These are phyloP conservation scores for Apiospora aurea DNA, from an alignment of 2,329 filamentous ascomycete genomes.

Conservation along the genomic window DNA sequence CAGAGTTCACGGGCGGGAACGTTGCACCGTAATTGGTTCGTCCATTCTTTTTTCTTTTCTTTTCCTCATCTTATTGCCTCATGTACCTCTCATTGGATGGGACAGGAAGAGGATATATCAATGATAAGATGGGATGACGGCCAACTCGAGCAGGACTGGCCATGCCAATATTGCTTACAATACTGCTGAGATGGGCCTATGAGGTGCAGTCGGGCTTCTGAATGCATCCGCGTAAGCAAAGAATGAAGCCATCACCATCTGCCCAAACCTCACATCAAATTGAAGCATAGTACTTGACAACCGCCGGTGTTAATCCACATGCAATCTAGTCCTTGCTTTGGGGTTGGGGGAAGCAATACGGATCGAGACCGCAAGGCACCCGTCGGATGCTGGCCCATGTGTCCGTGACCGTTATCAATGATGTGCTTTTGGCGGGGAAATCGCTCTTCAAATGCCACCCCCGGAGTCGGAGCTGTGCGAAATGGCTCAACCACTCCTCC, in stretches of 20 bases:
- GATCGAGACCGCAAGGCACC: neutral
- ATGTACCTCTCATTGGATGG: neutral
- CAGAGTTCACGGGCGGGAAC: neutral
- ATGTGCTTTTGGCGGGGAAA: neutral
- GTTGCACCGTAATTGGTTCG: neutral
- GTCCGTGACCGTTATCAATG: neutral
- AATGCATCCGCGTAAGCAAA: too few relatives aligned
- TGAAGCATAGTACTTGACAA: too few relatives aligned
- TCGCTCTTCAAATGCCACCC: neutral
- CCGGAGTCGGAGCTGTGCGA: conserved; percentile 10
- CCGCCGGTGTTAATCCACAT: too few relatives aligned
- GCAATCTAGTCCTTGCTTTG: too few relatives aligned
- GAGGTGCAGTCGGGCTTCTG: too few relatives aligned
- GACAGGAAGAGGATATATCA: neutral
- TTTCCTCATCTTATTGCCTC: neutral
- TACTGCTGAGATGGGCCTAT: neutral
- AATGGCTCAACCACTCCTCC: neutral
- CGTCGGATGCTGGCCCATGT: neutral
- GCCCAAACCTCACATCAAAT: too few relatives aligned
- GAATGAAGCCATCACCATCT: too few relatives aligned
- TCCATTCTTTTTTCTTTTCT: neutral
- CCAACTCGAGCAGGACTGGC: neutral
- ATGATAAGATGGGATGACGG: neutral
- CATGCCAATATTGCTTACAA: neutral
- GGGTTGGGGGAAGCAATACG: neutral